Conservation (phyloP, 176 grass and related monocot genomes). For the Musa beccarii region DNA sequence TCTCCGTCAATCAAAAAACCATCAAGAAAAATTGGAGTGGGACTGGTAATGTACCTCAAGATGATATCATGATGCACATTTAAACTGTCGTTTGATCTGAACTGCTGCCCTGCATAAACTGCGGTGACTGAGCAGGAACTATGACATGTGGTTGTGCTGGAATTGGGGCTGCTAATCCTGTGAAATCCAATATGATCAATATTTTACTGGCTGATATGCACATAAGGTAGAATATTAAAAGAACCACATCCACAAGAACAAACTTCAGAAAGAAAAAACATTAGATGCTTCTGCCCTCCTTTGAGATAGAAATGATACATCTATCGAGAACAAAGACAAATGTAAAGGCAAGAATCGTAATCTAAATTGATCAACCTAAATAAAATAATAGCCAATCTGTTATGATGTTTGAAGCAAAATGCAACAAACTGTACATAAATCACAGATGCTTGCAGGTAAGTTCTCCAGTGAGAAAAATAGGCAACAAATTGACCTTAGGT, state of each 20-base stretch:
- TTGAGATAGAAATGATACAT: not conserved
- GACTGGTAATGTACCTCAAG: conserved; percentile 40
- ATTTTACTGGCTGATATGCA: not conserved
- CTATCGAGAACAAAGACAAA: not conserved
- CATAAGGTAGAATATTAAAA: not conserved
- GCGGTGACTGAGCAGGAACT: conserved; percentile 52
- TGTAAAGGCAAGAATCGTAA: not conserved
- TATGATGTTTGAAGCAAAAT: not conserved
- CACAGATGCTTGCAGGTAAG: not conserved
- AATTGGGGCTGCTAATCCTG: conserved; percentile 42
- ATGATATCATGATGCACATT: conserved; percentile 33
- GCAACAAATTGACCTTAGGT: not conserved
- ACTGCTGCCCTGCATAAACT: conserved; percentile 55
- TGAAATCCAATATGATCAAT: not conserved
- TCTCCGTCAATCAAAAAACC: not conserved
- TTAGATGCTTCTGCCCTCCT: no score
- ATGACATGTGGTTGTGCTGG: conserved; percentile 56
- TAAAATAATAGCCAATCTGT: not conserved
- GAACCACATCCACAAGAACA: not conserved
- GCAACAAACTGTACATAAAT: not conserved
- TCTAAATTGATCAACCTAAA: not conserved
- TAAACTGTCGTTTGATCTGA: conserved; percentile 92
- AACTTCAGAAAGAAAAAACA: not conserved
- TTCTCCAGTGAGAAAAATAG: not conserved
- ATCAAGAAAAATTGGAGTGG: conserved; percentile 1